A percentile compares a stretch with the other conserved stretches of the same genome.
These are phyloP conservation scores for Centrapalus pauciflorus DNA, from an alignment of 129 eudicot genomes.

Conservation along the genomic window DNA sequence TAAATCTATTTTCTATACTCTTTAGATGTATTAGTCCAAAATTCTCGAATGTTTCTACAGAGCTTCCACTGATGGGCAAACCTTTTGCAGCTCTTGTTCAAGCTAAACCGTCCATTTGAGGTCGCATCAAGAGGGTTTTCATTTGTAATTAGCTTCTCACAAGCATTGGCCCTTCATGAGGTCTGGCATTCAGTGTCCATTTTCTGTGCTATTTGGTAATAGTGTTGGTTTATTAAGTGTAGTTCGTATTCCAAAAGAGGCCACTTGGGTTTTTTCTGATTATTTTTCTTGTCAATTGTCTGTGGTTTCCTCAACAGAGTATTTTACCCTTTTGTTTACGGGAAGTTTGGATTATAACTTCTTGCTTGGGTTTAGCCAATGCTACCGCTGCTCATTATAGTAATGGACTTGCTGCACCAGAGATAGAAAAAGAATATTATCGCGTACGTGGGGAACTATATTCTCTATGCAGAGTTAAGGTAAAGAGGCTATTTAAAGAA, in stretches of 20 bases:
- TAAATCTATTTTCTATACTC: not conserved
- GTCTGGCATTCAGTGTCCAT: conserved; percentile 35
- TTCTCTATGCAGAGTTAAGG: conserved; percentile 91
- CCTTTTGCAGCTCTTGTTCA: conserved; percentile 73
- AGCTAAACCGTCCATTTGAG: conserved; percentile 87
- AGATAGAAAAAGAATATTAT: conserved; percentile 85
- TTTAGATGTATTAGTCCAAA: not conserved
- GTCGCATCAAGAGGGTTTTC: conserved; percentile 92
- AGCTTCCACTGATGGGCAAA: not conserved
- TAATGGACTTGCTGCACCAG: conserved; percentile 75
- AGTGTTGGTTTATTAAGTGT: conserved; percentile 17
- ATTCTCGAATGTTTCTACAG: not conserved
- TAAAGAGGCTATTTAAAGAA: conserved; percentile 19
- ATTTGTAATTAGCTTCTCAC: conserved; percentile 87
- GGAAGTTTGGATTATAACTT: conserved; percentile 94
- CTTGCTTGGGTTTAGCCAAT: conserved; percentile 75
- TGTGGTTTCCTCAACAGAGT: conserved; percentile 43
- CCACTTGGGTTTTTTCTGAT: conserved; percentile 6
- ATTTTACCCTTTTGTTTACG: conserved; percentile 83
- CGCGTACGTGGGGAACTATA: conserved; percentile 94
- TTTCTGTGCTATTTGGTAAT: conserved; percentile 21
- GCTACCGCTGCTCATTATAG: conserved; percentile 64
- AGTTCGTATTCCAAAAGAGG: conserved; percentile 6
- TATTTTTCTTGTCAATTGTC: conserved; percentile 8
- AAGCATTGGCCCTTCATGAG: conserved; percentile 78